Evolutionary conservation across 1,139 yeast species (phyloP), one percentile per base, ranked within the genome.

Genomic region (Hemisphaericaspora subhashii): DNA sequence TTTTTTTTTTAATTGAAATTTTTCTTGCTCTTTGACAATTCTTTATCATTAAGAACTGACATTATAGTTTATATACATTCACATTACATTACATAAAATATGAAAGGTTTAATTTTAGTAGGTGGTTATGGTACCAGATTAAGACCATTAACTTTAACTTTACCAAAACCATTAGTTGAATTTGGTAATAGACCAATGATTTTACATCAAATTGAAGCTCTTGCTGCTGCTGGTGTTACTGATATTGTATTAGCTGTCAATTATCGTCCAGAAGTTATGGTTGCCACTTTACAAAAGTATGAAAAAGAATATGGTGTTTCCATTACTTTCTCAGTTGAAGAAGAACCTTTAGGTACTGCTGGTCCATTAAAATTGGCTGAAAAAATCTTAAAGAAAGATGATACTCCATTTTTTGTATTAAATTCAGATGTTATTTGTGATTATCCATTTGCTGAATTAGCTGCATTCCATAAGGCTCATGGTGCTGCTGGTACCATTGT

Each of bases 101-200:
- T 92, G 98, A 92, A 92, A 78, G 98, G 97, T 64, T 82, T 92
- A 68, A 92, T 92, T 78, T 86, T 92, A 66, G 98, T 92, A 58
- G 98, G 98, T 64, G 98, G 98, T 68, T 92, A 89, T 77, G 99
- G 99, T 78, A 92, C 99, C 62, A 94, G 99, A 76, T 86, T 92
- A 76, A 90, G 99, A 81, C 99, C 99, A 49, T 79, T 92, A 60
- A 94, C 99, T 46, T 78, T 94, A 60, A 90, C 98, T 43, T 79
- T 86, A 52, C 99, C 99, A 67, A 94, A 94, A 75, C 99, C 99
- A 39, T 79, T 94, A 68, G 98, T 94, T 50, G 99, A 94, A 72
- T 92, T 92, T 60, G 98, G 89, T 65, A 92, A 92, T 86, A 86
- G 94, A 75, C 98, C 98, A 59, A 86, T 86, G 94, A 86, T 86